Percentiles rank a stretch among this genome's conserved stretches.
These are phyloP conservation scores for Dendrocalamus latiflorus DNA, from an alignment of 202 grass and related monocot species.

Conservation along the genomic window DNA sequence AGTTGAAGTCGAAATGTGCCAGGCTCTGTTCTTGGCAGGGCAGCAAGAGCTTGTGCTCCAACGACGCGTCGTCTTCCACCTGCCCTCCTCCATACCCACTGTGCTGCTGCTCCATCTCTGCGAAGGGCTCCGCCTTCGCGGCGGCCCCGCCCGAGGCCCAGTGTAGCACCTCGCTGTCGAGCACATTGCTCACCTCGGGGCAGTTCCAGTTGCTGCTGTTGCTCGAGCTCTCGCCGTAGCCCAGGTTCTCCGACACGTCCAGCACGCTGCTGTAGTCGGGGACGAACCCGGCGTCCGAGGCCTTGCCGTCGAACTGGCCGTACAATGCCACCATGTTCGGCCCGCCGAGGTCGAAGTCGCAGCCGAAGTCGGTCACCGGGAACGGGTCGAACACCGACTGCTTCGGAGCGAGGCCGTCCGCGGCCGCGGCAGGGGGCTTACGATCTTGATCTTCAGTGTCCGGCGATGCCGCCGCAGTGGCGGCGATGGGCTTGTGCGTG, in stretches of 20 bases:
- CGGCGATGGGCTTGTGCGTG: conserved; percentile 64
- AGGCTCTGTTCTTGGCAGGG: conserved; percentile 54
- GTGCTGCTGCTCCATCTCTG: conserved; percentile 26
- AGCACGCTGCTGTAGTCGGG: conserved; percentile 63
- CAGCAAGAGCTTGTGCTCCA: conserved; percentile 43
- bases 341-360: conserved; percentile 12
- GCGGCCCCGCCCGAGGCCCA: conserved; percentile 31
- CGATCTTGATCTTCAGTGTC: neutral
- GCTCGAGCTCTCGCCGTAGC: conserved; percentile 83
- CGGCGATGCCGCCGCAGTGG: neutral
- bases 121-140: conserved; percentile 29
- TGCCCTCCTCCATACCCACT: neutral
- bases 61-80: conserved; percentile 1
- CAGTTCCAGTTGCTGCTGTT: conserved; percentile 89
- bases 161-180: conserved; percentile 51
- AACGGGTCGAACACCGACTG: conserved; percentile 63
- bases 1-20: conserved; percentile 42
- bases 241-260: conserved; percentile 66
- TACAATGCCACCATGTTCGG: conserved; percentile 20
- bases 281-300: neutral
- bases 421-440: neutral
- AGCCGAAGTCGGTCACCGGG: conserved; percentile 40
- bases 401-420: neutral
- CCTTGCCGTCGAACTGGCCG: conserved; percentile 7
- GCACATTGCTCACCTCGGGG: conserved; percentile 32